Evolutionary conservation across 2,329 filamentous ascomycete species (phyloP), one percentile per base, ranked within the genome.

Genomic region (Diaporthe vexans): DNA sequence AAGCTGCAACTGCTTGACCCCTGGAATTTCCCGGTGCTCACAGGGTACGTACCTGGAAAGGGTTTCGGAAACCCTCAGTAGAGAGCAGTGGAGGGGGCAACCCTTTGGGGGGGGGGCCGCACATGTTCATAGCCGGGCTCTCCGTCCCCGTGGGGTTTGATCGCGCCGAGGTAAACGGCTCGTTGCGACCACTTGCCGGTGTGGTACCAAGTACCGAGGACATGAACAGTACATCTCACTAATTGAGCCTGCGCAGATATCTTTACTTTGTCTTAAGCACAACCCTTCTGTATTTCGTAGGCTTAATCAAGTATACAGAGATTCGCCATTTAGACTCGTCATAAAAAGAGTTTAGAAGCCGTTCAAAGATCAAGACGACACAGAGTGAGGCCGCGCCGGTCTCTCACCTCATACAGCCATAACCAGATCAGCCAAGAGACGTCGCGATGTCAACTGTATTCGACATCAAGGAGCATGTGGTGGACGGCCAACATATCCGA

Each of bases 401-500:
- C 10, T 51, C 69, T 51, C 35, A 13, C 56, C 10, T 51, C 69
- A 37, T 46, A 8, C 56, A 48, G 9, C 29, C 19, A 51, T 29
- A 51, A 8, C 4, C 56, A 46, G 46, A 29, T 37, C 35, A 21
- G 26, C 40, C 21, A 35, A 21, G 24, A 40, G 29, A 35, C 37
- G 26, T 61, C 24, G 78, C 54, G 56, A 84, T 84, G 80, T 78
- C 84, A 1, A 83, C 82, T 69, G 79, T 83, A 73, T 94, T 94
- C 84, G 84, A 89, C 77, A 85, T 97, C 78, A 89, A 91, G 77
- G 93, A 97, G 82, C 95, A 98, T 85, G 86, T 88, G 57, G 83
- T 97, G 77, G 89, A 91, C 72, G 91, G 90, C 77, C 91, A 94
- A 77, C 94, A 98, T 83, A 93, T 98, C 76, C 90, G 95, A 76